A percentile compares a stretch with the other conserved stretches of the same genome.
phyloP scores from a whole-genome alignment of 2,329 filamentous ascomycete genomes.

The Fusarium compactum region DNA sequence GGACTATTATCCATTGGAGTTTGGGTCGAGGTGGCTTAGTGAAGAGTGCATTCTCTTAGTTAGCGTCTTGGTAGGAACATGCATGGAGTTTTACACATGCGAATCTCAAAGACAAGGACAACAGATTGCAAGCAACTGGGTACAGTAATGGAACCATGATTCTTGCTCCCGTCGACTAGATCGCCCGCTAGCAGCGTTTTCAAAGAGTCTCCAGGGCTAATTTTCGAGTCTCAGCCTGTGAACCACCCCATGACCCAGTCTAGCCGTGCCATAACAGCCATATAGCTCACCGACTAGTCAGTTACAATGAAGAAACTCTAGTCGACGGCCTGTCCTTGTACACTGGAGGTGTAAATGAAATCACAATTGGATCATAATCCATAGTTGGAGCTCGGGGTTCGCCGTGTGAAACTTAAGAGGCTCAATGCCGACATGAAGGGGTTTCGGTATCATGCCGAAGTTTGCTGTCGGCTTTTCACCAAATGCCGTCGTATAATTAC shows the following conservation, averaged over 20 bases:
- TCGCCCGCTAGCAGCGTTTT: conserved; percentile 21
- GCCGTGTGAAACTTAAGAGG: conserved; percentile 23
- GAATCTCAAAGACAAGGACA: not conserved
- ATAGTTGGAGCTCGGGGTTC: conserved; percentile 29
- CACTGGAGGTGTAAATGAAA: not conserved
- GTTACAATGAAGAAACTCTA: not conserved
- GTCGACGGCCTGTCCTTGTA: conserved; percentile 16
- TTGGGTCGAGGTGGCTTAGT: not conserved
- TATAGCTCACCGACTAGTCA: conserved; percentile 10
- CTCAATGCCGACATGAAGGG: conserved; percentile 25
- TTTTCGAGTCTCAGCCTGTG: conserved; percentile 21
- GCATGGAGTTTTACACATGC: not conserved
- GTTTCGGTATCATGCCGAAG: conserved; percentile 9
- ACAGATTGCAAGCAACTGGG: not conserved
- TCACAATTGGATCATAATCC: conserved; percentile 8
- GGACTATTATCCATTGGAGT: not conserved
- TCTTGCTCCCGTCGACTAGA: conserved; percentile 17
- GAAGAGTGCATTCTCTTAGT: not conserved
- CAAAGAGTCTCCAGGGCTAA: conserved; percentile 4
- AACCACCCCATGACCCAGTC: conserved; percentile 1
- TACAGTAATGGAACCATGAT: conserved; percentile 3
- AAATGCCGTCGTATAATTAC: conserved; percentile 28
- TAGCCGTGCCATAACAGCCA: not conserved
- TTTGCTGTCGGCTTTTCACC: conserved; percentile 8
- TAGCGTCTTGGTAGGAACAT: not conserved